Evolutionary conservation across 495 filamentous ascomycete species (phyloP).

Genomic region (Aspergillus sclerotioniger): DNA sequence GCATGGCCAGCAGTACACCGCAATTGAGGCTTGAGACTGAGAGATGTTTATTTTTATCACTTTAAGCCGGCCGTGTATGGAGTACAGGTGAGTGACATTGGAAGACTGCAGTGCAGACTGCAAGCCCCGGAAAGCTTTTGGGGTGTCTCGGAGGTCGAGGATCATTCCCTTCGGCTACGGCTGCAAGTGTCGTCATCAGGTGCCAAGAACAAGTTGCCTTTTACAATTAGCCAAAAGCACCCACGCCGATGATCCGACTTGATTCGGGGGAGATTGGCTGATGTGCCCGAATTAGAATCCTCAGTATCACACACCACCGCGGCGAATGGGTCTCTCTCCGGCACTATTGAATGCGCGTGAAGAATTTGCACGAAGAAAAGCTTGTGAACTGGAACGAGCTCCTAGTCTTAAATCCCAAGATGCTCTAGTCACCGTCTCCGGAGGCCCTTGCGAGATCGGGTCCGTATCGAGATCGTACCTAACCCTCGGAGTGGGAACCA

Average conservation of each 20-base stretch:
- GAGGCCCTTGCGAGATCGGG: slow-evolving; percentile 1
- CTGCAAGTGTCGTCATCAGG: slow-evolving; percentile 22
- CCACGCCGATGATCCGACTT: background rate
- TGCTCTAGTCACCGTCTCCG: background rate
- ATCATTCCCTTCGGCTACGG: slow-evolving; percentile 7
- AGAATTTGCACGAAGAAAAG: background rate
- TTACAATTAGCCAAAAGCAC: slow-evolving; percentile 6
- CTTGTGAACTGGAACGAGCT: background rate
- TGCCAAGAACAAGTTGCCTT: slow-evolving; percentile 12
- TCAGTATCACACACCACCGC: background rate
- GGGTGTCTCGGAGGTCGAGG: slow-evolving; percentile 13
- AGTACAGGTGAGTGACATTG: background rate
- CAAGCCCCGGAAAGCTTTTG: background rate
- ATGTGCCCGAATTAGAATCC: background rate
- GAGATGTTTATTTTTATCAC: background rate
- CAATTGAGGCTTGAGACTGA: background rate
- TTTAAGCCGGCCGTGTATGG: background rate
- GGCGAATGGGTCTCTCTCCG: background rate
- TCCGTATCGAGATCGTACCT: slow-evolving; percentile 3
- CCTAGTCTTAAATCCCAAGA: too few species aligned
- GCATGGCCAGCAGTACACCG: background rate
- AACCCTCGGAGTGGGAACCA: slow-evolving; percentile 7
- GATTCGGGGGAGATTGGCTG: slow-evolving; percentile 3
- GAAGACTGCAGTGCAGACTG: too few species aligned
- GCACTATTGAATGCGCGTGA: background rate